Conservation (phyloP, 2,329 filamentous ascomycete species). For the Penicillium verrucosum region DNA sequence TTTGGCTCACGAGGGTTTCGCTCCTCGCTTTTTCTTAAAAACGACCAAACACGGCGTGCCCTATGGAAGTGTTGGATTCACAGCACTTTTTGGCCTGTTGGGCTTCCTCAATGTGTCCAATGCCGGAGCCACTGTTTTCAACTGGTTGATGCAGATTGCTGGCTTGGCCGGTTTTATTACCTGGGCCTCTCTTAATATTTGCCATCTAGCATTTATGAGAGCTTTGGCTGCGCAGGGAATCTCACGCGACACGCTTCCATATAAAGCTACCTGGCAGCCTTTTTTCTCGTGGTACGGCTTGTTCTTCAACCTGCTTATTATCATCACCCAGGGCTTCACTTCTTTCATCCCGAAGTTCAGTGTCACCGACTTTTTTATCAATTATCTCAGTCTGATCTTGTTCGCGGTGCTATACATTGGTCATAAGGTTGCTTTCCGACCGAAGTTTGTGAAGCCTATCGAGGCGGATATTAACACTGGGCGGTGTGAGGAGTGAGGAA, state of each 20-base stretch:
- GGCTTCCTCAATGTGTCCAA: conserved; percentile 6
- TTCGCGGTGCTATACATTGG: conserved; percentile 5
- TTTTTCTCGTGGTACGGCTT: conserved; percentile 5
- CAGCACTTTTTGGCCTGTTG: conserved; percentile 2
- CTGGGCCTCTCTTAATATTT: conserved; percentile 7
- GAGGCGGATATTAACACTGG: conserved; percentile 1
- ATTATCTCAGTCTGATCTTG: conserved; percentile 4
- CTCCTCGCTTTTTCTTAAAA: background rate
- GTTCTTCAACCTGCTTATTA: conserved; percentile 6
- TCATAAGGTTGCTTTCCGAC: conserved; percentile 1
- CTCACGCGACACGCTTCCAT: conserved; percentile 3
- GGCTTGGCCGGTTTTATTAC: conserved; percentile 6
- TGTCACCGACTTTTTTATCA: conserved; percentile 6
- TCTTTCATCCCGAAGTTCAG: conserved; percentile 7
- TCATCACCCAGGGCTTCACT: conserved; percentile 6
- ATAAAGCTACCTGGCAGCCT: conserved; percentile 5
- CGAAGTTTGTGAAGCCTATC: conserved; percentile 1
- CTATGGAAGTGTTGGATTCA: conserved; percentile 2
- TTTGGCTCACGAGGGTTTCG: conserved; percentile 4
- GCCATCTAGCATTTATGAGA: conserved; percentile 4
- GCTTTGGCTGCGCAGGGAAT: conserved; percentile 4
- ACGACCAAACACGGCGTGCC: conserved; percentile 5
- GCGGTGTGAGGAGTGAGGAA: conserved; percentile 3
- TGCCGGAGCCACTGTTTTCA: conserved; percentile 4
- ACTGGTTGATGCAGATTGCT: conserved; percentile 8